Evolutionary conservation across 169 alveolate species (phyloP).

Genomic region (Cryptosporidium sp.): DNA sequence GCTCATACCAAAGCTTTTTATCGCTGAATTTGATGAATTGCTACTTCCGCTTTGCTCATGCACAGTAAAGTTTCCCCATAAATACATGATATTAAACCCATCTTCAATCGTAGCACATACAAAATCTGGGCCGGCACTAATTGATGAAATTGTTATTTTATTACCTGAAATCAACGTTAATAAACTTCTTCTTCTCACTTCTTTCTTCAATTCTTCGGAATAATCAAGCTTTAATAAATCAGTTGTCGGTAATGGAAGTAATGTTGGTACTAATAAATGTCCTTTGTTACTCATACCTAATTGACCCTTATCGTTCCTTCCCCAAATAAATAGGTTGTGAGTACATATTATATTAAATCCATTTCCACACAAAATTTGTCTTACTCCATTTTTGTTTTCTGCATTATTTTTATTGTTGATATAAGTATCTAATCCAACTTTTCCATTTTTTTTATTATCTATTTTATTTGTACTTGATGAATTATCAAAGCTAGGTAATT

Average conservation of each 20-base stretch:
- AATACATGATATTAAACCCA: conserved; percentile 69
- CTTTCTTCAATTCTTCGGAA: conserved; percentile 48
- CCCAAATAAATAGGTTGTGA: conserved; percentile 61
- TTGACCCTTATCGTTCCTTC: conserved; percentile 74
- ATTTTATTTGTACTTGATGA: background rate
- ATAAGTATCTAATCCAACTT: background rate
- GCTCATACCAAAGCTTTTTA: conserved; percentile 20
- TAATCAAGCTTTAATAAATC: conserved; percentile 48
- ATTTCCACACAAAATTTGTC: conserved; percentile 70
- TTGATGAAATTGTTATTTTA: conserved; percentile 55
- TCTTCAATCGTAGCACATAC: conserved; percentile 71
- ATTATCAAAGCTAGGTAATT: conserved; percentile 10
- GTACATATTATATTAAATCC: conserved; percentile 70
- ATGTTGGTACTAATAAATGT: conserved; percentile 46
- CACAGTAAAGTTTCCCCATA: conserved; percentile 70
- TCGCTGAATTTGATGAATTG: conserved; percentile 12
- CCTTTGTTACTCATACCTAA: conserved; percentile 52
- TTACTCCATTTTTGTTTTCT: conserved; percentile 47
- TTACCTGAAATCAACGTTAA: conserved; percentile 52
- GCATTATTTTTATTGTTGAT: background rate
- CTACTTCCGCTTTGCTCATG: conserved; percentile 23
- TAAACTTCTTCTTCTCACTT: conserved; percentile 70
- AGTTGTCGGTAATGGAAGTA: conserved; percentile 47
- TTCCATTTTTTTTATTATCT: background rate
- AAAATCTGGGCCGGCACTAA: conserved; percentile 74